Percentiles rank a stretch among this genome's conserved stretches.
Evolutionary conservation across 495 filamentous ascomycete species (phyloP).

Genomic region (Aspergillus indologenus): DNA sequence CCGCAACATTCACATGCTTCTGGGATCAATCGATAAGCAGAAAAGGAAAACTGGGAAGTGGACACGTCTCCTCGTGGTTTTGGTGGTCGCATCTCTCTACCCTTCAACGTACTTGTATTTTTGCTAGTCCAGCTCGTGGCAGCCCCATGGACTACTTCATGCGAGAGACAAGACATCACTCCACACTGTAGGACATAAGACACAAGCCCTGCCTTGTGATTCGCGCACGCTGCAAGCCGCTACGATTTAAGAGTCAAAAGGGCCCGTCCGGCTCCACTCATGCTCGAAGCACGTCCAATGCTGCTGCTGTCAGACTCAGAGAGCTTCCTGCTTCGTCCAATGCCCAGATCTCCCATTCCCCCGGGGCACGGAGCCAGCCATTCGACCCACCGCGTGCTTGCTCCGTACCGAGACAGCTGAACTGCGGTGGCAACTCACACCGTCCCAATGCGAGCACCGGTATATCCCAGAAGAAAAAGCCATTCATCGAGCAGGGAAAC

Average conservation of each 20-base stretch:
- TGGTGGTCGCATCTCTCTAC: neutral
- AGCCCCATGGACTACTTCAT: neutral
- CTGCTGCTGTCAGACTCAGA: neutral
- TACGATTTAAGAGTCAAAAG: neutral
- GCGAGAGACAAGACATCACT: neutral
- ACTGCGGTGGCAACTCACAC: neutral
- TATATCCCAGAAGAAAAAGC: neutral
- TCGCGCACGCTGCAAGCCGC: neutral
- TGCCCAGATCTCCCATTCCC: neutral
- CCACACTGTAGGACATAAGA: neutral
- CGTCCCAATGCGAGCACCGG: neutral
- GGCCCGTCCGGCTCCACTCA: neutral
- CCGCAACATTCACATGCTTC: neutral
- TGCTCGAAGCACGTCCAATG: neutral
- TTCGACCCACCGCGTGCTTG: neutral
- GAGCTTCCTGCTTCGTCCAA: neutral
- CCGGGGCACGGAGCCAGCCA: neutral
- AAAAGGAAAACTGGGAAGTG: neutral
- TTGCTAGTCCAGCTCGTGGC: neutral
- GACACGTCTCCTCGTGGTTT: neutral
- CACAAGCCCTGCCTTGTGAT: neutral
- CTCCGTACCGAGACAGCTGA: neutral
- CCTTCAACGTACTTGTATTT: neutral
- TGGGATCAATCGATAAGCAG: neutral
- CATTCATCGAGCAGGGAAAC: neutral